phyloP scores from a whole-genome alignment of 768 basidiomycete species.

The Myochromella boudieri region DNA sequence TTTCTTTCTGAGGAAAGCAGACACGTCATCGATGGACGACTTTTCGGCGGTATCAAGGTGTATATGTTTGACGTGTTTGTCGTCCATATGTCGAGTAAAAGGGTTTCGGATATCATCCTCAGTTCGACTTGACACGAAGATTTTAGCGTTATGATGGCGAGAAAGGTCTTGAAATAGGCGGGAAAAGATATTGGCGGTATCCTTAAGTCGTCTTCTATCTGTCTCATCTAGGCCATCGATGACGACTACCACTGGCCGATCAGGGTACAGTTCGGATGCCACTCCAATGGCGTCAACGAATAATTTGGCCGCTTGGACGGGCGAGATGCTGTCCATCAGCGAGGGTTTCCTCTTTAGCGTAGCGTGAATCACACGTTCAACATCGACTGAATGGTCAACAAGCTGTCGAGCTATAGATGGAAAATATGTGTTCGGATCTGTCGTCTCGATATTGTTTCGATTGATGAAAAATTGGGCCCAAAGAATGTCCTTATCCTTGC shows the following conservation, averaged over 20 bases:
- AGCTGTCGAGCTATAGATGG: slow-evolving; percentile 20
- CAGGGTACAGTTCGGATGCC: slow-evolving; percentile 9
- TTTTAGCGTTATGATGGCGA: slow-evolving; percentile 10
- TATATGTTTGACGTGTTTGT: slow-evolving; percentile 15
- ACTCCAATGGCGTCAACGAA: slow-evolving; percentile 13
- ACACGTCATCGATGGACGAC: slow-evolving; percentile 17
- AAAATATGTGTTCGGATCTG: slow-evolving; percentile 16
- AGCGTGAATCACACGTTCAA: slow-evolving; percentile 10
- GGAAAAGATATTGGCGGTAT: slow-evolving; percentile 16
- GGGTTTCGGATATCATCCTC: slow-evolving; percentile 19
- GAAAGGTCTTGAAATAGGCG: slow-evolving; percentile 7
- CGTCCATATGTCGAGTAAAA: slow-evolving; percentile 6
- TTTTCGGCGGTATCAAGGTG: slow-evolving; percentile 13
- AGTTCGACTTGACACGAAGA: slow-evolving; percentile 19
- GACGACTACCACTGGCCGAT: slow-evolving; percentile 15
- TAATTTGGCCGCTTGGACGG: slow-evolving; percentile 14
- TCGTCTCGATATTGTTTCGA: slow-evolving; percentile 13
- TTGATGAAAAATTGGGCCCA: slow-evolving; percentile 19
- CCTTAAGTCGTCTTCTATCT: slow-evolving; percentile 4
- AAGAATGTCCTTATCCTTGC: slow-evolving; percentile 8
- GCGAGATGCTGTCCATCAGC: slow-evolving; percentile 11
- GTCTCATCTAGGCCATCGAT: slow-evolving; percentile 21
- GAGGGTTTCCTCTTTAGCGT: slow-evolving; percentile 10
- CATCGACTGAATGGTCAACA: slow-evolving; percentile 5
- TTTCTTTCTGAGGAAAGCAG: slow-evolving; percentile 7